Evolutionary conservation across 805 yeast species (phyloP), one percentile per base, ranked within the genome.

Genomic region (Candida khao-thaluensis): DNA sequence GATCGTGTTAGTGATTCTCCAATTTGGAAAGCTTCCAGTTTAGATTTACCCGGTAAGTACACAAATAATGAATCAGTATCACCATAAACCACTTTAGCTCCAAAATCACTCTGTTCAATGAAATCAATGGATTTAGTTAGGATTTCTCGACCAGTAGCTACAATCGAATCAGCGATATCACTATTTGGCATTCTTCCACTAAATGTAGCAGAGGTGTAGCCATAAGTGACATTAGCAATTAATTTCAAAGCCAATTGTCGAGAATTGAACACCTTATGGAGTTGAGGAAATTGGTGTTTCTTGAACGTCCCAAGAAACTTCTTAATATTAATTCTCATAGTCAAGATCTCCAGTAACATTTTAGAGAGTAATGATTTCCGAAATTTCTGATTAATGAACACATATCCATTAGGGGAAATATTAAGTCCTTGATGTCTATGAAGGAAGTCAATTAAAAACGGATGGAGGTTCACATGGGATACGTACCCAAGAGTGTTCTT

Each of bases 121-220:
- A 73, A 53, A 1, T 73, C 72, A 18, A 88, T 81, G 0, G 96
- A 83, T 37, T 72, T 71, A 38, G 80, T 81, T 35, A 93, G 63
- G 0, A 88, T 83, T 59, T 91, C 97, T 38, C 98, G 68, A 0
- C 93, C 99, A 0, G 93, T 81, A 16, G 89, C 79, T 1, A 93
- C 99, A 56, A 93, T 87, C 9, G 95, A 84, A 62, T 93, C 99
- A 0, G 99, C 96, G 21, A 93, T 73, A 56, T 90, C 98, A 0
- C 95, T 81, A 51, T 93, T 86, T 0, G 99, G 98, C 99, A 93
- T 93, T 46, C 99, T 68, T 0, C 99, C 99, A 7, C 96, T 87
- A 54, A 84, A 93, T 0, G 96, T 79, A 0, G 99, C 99, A 1
- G 96, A 84, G 0, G 97, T 75, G 55, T 93, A 93, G 0, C 99